phyloP scores from a whole-genome alignment of 75 land plant species.

The Azolla pinnata region DNA sequence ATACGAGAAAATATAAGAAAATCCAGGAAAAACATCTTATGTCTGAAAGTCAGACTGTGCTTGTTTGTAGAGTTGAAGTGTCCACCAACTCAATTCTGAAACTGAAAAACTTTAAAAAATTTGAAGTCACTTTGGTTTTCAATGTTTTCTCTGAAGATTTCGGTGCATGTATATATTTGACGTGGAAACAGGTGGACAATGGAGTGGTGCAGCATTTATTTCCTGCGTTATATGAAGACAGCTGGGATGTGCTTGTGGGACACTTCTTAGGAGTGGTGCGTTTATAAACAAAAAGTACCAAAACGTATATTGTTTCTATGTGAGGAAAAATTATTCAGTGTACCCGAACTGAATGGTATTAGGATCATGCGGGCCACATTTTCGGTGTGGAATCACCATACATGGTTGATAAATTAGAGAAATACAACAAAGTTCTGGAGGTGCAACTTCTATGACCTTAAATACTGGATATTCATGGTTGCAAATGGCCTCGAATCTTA shows the following conservation, averaged over 20 bases:
- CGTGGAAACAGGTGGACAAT: conserved; percentile 94
- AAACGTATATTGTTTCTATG: not conserved
- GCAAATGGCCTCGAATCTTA: not conserved
- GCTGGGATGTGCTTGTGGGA: conserved; percentile 96
- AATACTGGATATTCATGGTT: not conserved
- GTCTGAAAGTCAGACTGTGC: no score
- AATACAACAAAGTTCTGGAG: conserved; percentile 72
- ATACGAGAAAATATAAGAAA: no score
- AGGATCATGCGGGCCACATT: conserved; percentile 99
- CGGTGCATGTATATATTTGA: no score
- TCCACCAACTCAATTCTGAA: no score
- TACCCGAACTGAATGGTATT: no score
- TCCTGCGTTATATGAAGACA: conserved; percentile 57
- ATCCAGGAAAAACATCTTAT: no score
- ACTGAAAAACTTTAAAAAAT: no score
- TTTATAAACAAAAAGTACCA: not conserved
- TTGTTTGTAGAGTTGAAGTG: no score
- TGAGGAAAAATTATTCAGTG: no score
- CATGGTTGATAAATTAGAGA: conserved; percentile 89
- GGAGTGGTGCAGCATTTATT: conserved; percentile 72
- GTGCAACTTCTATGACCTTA: conserved; percentile 19
- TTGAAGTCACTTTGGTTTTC: no score
- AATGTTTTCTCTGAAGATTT: no score
- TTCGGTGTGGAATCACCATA: conserved; percentile 79
- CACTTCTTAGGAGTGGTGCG: conserved; percentile 99